A percentile compares a stretch with the other conserved stretches of the same genome.
phyloP scores from a whole-genome alignment of 2,329 filamentous ascomycete species.

The Clarireedia homoeocarpa region DNA sequence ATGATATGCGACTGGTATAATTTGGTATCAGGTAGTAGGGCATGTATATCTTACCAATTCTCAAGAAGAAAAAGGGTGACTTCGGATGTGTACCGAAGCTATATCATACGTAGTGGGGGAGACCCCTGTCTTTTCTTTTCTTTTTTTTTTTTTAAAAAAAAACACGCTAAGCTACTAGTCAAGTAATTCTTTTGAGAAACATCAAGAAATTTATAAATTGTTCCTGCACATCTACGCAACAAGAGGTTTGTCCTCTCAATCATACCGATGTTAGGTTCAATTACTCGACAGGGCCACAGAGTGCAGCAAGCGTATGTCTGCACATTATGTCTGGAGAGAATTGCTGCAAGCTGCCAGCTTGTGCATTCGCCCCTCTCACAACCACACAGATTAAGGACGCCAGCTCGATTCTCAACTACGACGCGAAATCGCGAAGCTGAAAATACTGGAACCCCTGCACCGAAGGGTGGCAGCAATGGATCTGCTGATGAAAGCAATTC shows the following conservation, averaged over 20 bases:
- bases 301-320: constrained; percentile 18
- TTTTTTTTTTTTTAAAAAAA: background rate
- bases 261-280: constrained; percentile 19
- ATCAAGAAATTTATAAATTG: no score
- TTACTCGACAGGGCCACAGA: constrained; percentile 18
- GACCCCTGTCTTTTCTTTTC: background rate
- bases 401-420: constrained; percentile 11
- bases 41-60: no score
- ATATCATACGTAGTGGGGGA: background rate
- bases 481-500: background rate
- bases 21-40: no score
- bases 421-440: background rate
- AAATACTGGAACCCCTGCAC: background rate
- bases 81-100: no score
- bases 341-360: constrained; percentile 4
- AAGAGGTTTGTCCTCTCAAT: background rate
- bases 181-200: no score
- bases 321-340: constrained; percentile 19
- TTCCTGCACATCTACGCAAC: background rate
- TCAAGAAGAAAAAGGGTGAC: no score
- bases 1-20: no score
- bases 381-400: background rate
- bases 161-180: constrained; percentile 1
- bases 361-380: constrained; percentile 2
- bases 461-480: background rate